Base-by-base conservation (phyloP, 495 filamentous ascomycete genomes). In the Talaromyces trachyspermus region DNA sequence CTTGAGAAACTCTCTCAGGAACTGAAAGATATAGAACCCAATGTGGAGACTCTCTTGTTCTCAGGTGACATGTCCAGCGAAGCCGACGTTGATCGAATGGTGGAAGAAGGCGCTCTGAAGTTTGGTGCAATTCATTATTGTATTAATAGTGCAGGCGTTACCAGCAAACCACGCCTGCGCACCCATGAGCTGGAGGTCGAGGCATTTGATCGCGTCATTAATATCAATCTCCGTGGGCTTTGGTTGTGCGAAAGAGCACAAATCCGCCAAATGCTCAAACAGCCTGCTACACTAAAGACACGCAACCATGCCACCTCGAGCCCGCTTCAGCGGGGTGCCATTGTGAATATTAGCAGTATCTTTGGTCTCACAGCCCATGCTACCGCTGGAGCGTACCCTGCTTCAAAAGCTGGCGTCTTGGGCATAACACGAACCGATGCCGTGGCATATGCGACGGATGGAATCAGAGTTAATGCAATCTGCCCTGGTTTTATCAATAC, bases 141-240 rank as follows among this genome's bases (percentile, higher is more conserved):
- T n/a, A 45, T 52, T 18, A 52, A 52, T 25, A 52, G 47, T 40
- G 49, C 43, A 15, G 49, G 49, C 7, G 33, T 52, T 36, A 46
- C 43, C 19, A 48, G 49, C 33, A 32, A 20, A 10, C 43, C 33
- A 18, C 35, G 43, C 14, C 29, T 48, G 14, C 7, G 22, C 15
- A 52, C 35, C 7, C 42, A 42, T 25, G 43, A 48, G 30, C 29
- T 43, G 0, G 7, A n/a, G 8, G 32, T 18, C 26, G 15, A 18
- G 12, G 17, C 49, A 5, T 48, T 25, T 17, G 40, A 37, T 38
- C 30, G 40, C 22, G 30, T 48, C 30, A 39, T 51, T 19, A 24
- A 23, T 8, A 18, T 51, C 9, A 51, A 51, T 30, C 22, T 51
- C 32, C 42, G 49, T 15, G 49, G 49, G 22, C 11, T 36, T 43